These are phyloP conservation scores for Heliocybe sulcata DNA, from an alignment of 1,284 basidiomycete species.

Conservation along the genomic window DNA sequence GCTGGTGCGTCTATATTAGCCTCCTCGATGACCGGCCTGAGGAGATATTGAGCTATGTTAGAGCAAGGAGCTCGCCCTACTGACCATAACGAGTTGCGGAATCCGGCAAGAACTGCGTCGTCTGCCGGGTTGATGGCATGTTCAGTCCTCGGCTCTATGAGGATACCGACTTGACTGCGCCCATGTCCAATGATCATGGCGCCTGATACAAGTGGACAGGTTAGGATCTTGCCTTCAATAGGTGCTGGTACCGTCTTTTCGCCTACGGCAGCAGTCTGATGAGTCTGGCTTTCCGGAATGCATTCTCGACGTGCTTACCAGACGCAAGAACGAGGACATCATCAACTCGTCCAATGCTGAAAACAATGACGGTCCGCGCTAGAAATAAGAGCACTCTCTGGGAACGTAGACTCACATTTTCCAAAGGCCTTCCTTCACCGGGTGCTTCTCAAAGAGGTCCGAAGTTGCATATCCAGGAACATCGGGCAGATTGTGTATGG, in stretches of 20 bases:
- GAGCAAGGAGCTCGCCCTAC: constrained; percentile 2
- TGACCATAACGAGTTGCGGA: constrained; percentile 30
- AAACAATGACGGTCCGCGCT: background rate
- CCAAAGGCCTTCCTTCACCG: constrained; percentile 19
- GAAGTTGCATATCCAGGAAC: constrained; percentile 19
- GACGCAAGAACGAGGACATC: constrained; percentile 15
- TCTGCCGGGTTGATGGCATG: constrained; percentile 21
- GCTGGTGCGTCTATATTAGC: constrained; percentile 13
- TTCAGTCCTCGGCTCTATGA: constrained; percentile 26
- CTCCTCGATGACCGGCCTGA: constrained; percentile 13
- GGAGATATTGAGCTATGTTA: background rate
- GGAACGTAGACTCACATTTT: constrained; percentile 13
- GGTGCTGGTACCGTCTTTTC: constrained; percentile 24
- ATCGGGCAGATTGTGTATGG: constrained; percentile 21
- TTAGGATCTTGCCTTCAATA: constrained; percentile 17
- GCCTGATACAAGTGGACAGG: background rate
- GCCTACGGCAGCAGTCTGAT: constrained; percentile 4
- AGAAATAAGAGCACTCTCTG: background rate
- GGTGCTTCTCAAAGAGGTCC: constrained; percentile 19
- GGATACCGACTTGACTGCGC: constrained; percentile 28
- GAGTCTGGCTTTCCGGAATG: background rate
- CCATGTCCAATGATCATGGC: constrained; percentile 33
- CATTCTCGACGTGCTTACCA: constrained; percentile 7
- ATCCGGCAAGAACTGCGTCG: constrained; percentile 17
- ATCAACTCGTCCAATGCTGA: constrained; percentile 15